Base-by-base conservation (phyloP, 345 rosid genomes). In the Eucalyptus victrix region DNA sequence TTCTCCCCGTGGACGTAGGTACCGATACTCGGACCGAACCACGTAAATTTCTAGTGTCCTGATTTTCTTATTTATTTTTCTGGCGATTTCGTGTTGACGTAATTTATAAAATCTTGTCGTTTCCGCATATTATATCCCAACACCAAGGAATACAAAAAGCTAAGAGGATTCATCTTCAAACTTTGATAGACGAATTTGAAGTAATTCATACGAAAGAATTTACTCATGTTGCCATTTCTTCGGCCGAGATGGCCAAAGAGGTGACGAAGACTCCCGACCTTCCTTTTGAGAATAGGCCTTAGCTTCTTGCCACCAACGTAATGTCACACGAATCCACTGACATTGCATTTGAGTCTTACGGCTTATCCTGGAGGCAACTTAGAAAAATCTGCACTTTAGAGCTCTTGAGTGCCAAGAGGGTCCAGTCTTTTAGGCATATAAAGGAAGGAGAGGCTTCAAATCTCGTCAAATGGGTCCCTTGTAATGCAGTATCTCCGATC, bases 261-360 rank as follows among this genome's bases (percentile, higher is more conserved):
- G 88, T 91, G 12, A 86, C 92, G 89, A 93, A 89, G 87, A 87
- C 89, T 6, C 91, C 92, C 51, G 94, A 91, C 37, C 10, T 90
- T 51, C 83, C 24, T 50, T 93, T 94, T 28, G 88, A 93, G 2
- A 50, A 53, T 5, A 91, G 94, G 56, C 93, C 93, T 17, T 9
- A 3, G 34, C 24, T 51, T 17, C 47, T 92, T 11, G 54, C 90
- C 2, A 37, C 88, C 4, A 54, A 88, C 6, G 87, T 91, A 9
- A 4, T 88, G 12, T 5, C 50, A 5, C 90, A 92, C 17, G 88
- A 90, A 51, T 34, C 14, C 2, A 53, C 83, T 12, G 89, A 87
- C 83, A 50, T 91, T 23, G 86, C 30, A 2, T 92, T 91, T 51
- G 28, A 69, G 6, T 89, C 91, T 17, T 89, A 92, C 2, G 91